Evolutionary conservation across 331 rosid species (phyloP).

Genomic region (Quercus tomentella): DNA sequence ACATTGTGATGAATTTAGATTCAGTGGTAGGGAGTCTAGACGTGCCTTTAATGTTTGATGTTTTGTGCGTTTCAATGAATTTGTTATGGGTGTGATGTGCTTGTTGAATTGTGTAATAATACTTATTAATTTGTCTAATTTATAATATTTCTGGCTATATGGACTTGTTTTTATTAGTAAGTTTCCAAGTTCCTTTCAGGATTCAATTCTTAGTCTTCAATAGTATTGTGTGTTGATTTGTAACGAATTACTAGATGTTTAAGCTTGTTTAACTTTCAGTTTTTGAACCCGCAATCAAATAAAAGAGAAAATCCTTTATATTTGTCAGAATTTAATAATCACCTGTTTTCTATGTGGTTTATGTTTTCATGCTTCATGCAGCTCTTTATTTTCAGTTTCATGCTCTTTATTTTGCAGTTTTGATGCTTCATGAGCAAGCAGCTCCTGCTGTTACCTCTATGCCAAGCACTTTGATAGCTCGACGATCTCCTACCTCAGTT

Average conservation of each 20-base stretch:
- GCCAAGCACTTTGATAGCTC: constrained; percentile 40
- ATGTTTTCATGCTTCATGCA: background rate
- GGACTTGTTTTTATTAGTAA: background rate
- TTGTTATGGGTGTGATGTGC: background rate
- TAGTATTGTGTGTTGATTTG: background rate
- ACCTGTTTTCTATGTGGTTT: background rate
- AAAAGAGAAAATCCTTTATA: background rate
- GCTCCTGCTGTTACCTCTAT: constrained; percentile 36
- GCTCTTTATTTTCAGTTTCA: no score
- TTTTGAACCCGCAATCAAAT: background rate
- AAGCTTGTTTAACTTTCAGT: background rate
- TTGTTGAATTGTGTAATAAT: background rate
- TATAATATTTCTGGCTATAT: background rate
- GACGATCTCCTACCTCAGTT: constrained; percentile 59
- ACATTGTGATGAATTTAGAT: background rate
- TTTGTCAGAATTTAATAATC: background rate
- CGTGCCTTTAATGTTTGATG: background rate
- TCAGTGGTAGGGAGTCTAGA: background rate
- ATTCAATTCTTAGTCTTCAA: background rate
- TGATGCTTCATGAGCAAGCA: constrained; percentile 51
- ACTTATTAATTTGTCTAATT: background rate
- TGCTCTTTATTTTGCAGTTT: constrained; percentile 43
- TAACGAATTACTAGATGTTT: background rate
- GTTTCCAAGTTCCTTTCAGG: background rate
- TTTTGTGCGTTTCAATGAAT: background rate